Evolutionary conservation across 208 protist species (phyloP).

Genomic region (Leptomonas pyrrhocoris): DNA sequence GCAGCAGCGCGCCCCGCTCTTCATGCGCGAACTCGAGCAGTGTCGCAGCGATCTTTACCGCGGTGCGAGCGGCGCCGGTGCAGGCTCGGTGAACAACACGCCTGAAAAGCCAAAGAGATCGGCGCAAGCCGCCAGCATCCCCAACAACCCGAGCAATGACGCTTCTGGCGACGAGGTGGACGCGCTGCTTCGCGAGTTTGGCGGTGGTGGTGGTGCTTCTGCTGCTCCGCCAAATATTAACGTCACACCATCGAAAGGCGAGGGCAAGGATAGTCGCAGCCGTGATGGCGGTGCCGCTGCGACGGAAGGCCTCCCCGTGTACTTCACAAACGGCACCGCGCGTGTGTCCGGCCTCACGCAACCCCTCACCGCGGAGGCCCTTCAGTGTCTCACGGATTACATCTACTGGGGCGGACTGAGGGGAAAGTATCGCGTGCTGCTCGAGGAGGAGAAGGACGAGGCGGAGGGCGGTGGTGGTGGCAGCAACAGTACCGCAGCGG

Average conservation of each 20-base stretch:
- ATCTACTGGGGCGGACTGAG: slow-evolving; percentile 74
- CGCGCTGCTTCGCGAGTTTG: slow-evolving; percentile 34
- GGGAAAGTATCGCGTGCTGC: slow-evolving; percentile 47
- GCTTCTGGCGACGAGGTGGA: slow-evolving; percentile 32
- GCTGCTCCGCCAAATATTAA: no score
- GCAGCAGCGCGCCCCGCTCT: slow-evolving; percentile 69
- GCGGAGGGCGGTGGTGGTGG: slow-evolving; percentile 17
- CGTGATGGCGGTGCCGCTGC: neutral
- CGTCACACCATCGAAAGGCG: neutral
- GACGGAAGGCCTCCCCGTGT: slow-evolving; percentile 33
- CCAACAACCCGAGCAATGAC: neutral
- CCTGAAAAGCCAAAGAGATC: slow-evolving; percentile 5
- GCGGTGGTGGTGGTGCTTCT: neutral
- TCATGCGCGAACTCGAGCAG: slow-evolving; percentile 52
- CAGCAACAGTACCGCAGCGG: slow-evolving; percentile 2
- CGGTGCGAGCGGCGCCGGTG: neutral
- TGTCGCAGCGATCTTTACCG: slow-evolving; percentile 54
- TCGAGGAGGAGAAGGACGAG: slow-evolving; percentile 57
- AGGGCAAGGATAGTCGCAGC: slow-evolving; percentile 5
- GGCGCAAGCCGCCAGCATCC: neutral
- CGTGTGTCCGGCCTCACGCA: slow-evolving; percentile 63
- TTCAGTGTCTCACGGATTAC: slow-evolving; percentile 68
- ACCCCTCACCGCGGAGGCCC: slow-evolving; percentile 52
- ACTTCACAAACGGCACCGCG: slow-evolving; percentile 73
- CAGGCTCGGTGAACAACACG: neutral